Evolutionary conservation across 2,329 filamentous ascomycete genomes (phyloP), one percentile per base, ranked within the genome.

Genomic region (Aspergillus flavus): DNA sequence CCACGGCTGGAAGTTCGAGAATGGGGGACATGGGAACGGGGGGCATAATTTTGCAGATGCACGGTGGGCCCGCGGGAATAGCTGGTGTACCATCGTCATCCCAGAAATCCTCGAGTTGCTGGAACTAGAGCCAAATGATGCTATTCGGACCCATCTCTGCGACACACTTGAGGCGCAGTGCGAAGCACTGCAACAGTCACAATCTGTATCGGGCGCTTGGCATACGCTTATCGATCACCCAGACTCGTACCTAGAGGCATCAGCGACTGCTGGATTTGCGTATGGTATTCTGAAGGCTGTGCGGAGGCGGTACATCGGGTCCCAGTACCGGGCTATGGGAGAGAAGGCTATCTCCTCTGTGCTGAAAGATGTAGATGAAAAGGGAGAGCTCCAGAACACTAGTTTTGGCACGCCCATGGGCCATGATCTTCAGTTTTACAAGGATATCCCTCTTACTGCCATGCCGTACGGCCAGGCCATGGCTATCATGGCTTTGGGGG

Each of bases 381-480:
- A 87, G 63, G 91, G 91, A 1, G 91, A 94, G 78, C 77, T 94
- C 72, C 80, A 85, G 56, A 88, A 93, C 72, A 90, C 89, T 1
- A 92, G 89, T 68, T 94, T 94, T 72, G 91, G 91, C 0, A 94
- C 91, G 0, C 89, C 83, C 0, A 93, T 94, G 90, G 91, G 91
- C 0, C 82, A 86, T 67, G 84, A 85, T 62, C 76, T 93, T 72
- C 86, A 93, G 78, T 90, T 92, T 75, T 94, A 94, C 73, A 89
- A 90, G 76, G 86, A 91, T 66, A 93, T 94, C 63, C 84, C 88
- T 1, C 78, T 89, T 65, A 94, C 91, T 2, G 90, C 89, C 69
- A 94, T 94, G 91, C 91, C 91, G 7, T 94, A 94, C 70, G 91
- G 91, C 0, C 91, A 94, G 76, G 90, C 91, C 0, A 93, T 94